Evolutionary conservation across 352 stramenopile genomes (phyloP), one percentile per base, ranked within the genome.

Genomic region (Globisporangium parvum): DNA sequence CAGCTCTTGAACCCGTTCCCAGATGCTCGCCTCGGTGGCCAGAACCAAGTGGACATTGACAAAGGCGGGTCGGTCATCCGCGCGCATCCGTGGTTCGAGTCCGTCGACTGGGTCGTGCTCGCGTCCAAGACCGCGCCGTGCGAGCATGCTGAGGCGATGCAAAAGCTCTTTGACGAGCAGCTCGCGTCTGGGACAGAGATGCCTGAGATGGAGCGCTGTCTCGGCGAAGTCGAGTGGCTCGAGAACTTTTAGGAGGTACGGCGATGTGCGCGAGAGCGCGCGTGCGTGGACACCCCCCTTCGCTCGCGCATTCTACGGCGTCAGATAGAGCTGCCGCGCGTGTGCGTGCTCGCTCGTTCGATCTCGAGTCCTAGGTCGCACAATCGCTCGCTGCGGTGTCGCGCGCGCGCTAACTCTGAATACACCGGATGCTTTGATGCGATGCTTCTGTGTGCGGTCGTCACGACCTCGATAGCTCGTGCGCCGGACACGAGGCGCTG

Each of bases 51-150:
- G 26, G 81, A 91, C 48, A 91, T 92, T 55, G 71, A 53, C 48
- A 90, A 88, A 41, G 84, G 81, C 21, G 84, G 81, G 23, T 92
- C 81, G 5, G 71, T 90, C 40, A 83, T 94, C 55, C 84, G 84
- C 54, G 76, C 79, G 6, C 81, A 94, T 54, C 72, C 78, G 65
- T 92, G 81, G 82, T 94, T 94, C 61, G 73, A 75, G 35, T 71
- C 59, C 2, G 67, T 94, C 47, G 81, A 92, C 60, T 94, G 84
- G 84, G 63, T 92, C 18, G 54, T 84, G 17, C 54, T 94, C 28
- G 81, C 79, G 12, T 89, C 82, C 55, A 91, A 89, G 52, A 92
- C 80, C 0, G 45, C 60, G 45, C 66, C 75, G 5, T 62, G 62
- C 55, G 67, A 70, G n/a, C 75, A 87, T 39, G 52, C 68, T 21